Evolutionary conservation across 345 rosid species (phyloP).

Genomic region (Ceriops decandra): DNA sequence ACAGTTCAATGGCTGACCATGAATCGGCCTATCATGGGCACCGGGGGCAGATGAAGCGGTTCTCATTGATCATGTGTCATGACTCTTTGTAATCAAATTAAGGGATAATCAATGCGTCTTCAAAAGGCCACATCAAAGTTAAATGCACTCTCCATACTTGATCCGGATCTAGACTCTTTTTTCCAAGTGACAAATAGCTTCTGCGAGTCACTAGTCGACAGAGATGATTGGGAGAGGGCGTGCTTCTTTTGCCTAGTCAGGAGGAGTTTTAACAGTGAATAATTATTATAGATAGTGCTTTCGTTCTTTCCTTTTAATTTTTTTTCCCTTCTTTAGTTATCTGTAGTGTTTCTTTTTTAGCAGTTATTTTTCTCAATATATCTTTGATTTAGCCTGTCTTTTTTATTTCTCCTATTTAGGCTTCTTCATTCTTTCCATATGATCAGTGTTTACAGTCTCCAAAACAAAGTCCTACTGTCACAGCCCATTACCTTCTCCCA

Average conservation of each 20-base stretch:
- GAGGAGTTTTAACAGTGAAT: not conserved
- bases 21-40: conserved; percentile 49
- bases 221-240: not conserved
- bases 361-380: too few relatives aligned
- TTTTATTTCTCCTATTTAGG: too few relatives aligned
- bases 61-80: not conserved
- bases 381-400: too few relatives aligned
- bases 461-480: too few relatives aligned
- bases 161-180: not conserved
- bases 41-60: conserved; percentile 43
- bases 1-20: conserved; percentile 28
- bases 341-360: too few relatives aligned
- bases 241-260: not conserved
- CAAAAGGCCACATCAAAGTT: too few relatives aligned
- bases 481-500: too few relatives aligned
- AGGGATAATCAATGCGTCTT: too few relatives aligned
- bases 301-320: not conserved
- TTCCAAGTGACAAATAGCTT: not conserved
- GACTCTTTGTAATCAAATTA: not conserved
- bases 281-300: not conserved
- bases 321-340: not conserved
- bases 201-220: not conserved
- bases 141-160: not conserved
- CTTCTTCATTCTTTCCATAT: too few relatives aligned
- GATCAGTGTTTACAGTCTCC: too few relatives aligned